Evolutionary conservation across 2,329 filamentous ascomycete species (phyloP).

Genomic region (Clathrospora elynae): DNA sequence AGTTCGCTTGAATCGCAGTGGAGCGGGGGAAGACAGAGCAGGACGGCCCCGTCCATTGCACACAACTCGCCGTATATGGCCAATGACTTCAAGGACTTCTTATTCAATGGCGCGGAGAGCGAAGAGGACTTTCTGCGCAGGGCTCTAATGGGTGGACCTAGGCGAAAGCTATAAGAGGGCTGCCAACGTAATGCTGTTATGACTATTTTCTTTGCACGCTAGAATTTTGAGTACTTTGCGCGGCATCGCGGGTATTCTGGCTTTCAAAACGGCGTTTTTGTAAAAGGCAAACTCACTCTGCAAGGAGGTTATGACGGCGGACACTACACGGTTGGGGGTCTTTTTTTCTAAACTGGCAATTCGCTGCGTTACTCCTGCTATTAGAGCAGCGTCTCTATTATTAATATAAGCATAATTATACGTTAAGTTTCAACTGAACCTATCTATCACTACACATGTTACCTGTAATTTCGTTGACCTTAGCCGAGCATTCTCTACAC

Average conservation of each 20-base stretch:
- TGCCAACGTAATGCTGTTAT: too few relatives aligned
- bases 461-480: too few relatives aligned
- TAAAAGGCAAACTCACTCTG: too few relatives aligned
- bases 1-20: background rate
- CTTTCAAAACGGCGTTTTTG: too few relatives aligned
- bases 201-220: too few relatives aligned
- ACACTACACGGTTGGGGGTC: too few relatives aligned
- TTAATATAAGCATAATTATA: background rate
- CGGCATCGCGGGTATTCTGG: too few relatives aligned
- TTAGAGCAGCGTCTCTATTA: background rate
- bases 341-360: slow-evolving; percentile 1
- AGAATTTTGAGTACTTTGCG: too few relatives aligned
- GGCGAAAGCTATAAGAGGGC: too few relatives aligned
- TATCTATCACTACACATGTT: background rate
- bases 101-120: slow-evolving; percentile 4
- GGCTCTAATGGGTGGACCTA: background rate
- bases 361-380: background rate
- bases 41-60: background rate
- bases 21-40: background rate
- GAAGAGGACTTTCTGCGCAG: slow-evolving; percentile 7
- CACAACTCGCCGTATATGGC: background rate
- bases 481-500: too few relatives aligned
- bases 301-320: too few relatives aligned
- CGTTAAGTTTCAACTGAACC: background rate
- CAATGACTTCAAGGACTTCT: background rate